A percentile compares a stretch with the other conserved stretches of the same genome.
phyloP scores from a whole-genome alignment of 257 asterid species.

The Ophiorrhiza pumila region DNA sequence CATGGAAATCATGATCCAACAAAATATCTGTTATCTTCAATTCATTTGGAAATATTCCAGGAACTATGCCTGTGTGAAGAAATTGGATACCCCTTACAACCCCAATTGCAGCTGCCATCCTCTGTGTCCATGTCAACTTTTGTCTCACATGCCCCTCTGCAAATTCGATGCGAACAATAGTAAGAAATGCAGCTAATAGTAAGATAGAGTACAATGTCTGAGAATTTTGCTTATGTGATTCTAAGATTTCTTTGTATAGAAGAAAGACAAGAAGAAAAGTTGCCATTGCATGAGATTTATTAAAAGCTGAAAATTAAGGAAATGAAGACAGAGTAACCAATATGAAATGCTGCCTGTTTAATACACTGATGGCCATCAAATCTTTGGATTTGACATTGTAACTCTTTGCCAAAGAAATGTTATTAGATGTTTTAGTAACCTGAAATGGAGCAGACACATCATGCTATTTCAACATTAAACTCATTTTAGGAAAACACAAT shows the following conservation, averaged over 20 bases:
- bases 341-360: background rate
- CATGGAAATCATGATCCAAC: conserved; percentile 60
- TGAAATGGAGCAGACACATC: background rate
- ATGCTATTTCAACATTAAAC: background rate
- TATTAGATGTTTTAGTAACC: background rate
- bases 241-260: background rate
- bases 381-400: background rate
- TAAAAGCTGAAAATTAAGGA: background rate
- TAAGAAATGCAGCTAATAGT: background rate
- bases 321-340: background rate
- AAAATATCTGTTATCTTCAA: conserved; percentile 68
- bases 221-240: background rate
- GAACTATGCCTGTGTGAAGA: conserved; percentile 84
- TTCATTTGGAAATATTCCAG: conserved; percentile 61
- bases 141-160: conserved; percentile 43
- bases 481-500: background rate
- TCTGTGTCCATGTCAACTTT: conserved; percentile 59
- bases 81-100: conserved; percentile 71
- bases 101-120: conserved; percentile 72
- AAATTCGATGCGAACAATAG: background rate
- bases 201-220: background rate
- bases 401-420: background rate
- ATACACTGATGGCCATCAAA: background rate
- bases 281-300: background rate
- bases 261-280: background rate